Conservation (phyloP, 1,139 yeast species). For the Protomyces pachydermus region DNA sequence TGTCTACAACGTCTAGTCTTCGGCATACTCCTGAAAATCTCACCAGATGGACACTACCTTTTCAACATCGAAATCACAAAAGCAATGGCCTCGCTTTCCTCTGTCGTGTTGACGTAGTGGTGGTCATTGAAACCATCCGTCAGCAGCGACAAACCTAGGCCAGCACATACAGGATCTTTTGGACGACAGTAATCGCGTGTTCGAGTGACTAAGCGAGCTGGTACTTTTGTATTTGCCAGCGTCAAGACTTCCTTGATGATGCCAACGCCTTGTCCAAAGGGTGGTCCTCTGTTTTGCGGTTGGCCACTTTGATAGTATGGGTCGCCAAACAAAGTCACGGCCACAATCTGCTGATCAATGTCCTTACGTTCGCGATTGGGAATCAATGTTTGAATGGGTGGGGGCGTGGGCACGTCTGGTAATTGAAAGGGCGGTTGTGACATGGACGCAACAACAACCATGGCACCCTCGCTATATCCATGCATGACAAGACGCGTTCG, state of each 20-base stretch:
- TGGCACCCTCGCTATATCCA: slow-evolving; percentile 23
- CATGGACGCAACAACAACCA: slow-evolving; percentile 11
- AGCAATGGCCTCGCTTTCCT: slow-evolving; percentile 4
- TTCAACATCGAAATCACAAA: not conserved
- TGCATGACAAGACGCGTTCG: not conserved
- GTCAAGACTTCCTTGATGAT: slow-evolving; percentile 4
- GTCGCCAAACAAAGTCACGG: slow-evolving; percentile 1
- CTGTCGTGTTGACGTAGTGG: slow-evolving; percentile 1
- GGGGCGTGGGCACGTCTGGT: not conserved
- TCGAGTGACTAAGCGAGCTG: not conserved
- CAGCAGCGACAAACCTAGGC: not conserved
- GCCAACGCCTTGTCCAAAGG: slow-evolving; percentile 12
- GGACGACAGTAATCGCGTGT: slow-evolving; percentile 12
- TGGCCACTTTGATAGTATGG: slow-evolving; percentile 2
- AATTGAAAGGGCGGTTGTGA: not conserved
- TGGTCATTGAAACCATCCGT: slow-evolving; percentile 10
- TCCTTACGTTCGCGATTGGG: not conserved
- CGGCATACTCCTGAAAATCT: no score
- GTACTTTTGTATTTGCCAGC: not conserved
- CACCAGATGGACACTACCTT: no score
- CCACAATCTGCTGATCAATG: not conserved
- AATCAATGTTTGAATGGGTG: not conserved
- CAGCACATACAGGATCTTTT: slow-evolving; percentile 19
- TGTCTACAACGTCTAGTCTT: no score
- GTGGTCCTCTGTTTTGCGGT: slow-evolving; percentile 12